Evolutionary conservation across 2,329 filamentous ascomycete species (phyloP).

Genomic region (Apiospora sp.): DNA sequence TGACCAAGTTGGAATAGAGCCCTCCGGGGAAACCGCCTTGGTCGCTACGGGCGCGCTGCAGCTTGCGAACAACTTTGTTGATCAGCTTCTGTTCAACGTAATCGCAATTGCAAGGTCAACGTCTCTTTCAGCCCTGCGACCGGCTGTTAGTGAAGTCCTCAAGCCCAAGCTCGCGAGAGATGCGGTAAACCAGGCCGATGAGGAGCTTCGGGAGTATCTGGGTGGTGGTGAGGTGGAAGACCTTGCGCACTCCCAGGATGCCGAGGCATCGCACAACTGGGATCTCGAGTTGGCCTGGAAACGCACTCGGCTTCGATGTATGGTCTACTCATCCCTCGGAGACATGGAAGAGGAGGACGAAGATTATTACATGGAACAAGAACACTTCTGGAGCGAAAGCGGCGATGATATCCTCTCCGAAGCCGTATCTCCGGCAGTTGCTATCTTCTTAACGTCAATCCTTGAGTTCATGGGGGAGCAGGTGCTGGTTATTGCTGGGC

Average conservation of each 20-base stretch:
- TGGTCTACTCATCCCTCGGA: conserved; percentile 97
- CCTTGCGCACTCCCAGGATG: conserved; percentile 61
- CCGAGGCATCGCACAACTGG: conserved; percentile 69
- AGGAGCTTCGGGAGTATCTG: conserved; percentile 87
- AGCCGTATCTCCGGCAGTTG: conserved; percentile 85
- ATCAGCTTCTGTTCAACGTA: conserved; percentile 91
- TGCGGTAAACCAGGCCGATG: conserved; percentile 82
- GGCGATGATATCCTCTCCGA: conserved; percentile 67
- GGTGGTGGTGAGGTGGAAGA: conserved; percentile 82
- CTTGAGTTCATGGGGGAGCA: conserved; percentile 95
- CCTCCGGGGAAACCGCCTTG: conserved; percentile 71
- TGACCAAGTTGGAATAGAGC: conserved; percentile 72
- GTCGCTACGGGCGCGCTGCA: conserved; percentile 77
- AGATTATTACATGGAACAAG: conserved; percentile 84
- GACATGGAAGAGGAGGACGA: conserved; percentile 99
- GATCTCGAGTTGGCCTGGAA: conserved; percentile 96
- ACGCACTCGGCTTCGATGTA: conserved; percentile 88
- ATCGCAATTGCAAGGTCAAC: conserved; percentile 83
- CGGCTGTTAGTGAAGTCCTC: conserved; percentile 84
- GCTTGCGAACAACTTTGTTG: conserved; percentile 90
- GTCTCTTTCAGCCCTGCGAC: conserved; percentile 75
- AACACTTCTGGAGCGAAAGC: conserved; percentile 69
- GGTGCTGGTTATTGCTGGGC: conserved; percentile 84
- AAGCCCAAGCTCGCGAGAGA: conserved; percentile 89
- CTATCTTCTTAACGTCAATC: conserved; percentile 95